Evolutionary conservation across 805 yeast species (phyloP), one percentile per base, ranked within the genome.

Genomic region (Maudiozyma pseudohumilis): DNA sequence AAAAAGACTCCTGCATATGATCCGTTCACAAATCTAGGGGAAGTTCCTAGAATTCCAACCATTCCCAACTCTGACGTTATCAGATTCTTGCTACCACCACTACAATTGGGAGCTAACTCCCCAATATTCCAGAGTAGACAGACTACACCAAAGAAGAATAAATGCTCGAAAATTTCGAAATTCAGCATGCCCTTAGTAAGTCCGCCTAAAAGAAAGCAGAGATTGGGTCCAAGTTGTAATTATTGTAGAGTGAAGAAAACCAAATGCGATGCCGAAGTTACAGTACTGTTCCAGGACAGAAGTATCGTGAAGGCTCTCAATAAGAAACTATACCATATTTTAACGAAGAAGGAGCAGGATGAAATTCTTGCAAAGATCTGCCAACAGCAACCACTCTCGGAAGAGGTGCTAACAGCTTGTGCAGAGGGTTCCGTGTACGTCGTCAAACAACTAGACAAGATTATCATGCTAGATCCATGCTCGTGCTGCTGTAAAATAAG

Each of bases 161-260:
- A n/a, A n/a, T n/a, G n/a, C n/a, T n/a, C n/a, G n/a, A n/a, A n/a
- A n/a, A n/a, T n/a, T n/a, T n/a, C n/a, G n/a, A n/a, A n/a, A n/a
- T n/a, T n/a, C n/a, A n/a, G n/a, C n/a, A n/a, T n/a, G n/a, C n/a
- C n/a, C n/a, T n/a, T n/a, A n/a, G n/a, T n/a, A n/a, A n/a, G n/a
- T n/a, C 32, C 24, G 9, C 21, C 8, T 13, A 43, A 35, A 23
- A 52, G 59, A 38, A 52, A 86, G 47, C 88, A 80, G 59, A 61
- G 89, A 41, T 64, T 73, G 15, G 87, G 89, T 0, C 87, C 87
- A 3, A 74, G 82, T 29, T 80, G 89, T 56, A 87, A 80, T 53
- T 62, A 72, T 34, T 80, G 89, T 55, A 65, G 87, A 38, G 51
- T 72, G 12, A 68, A 85, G 40, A 80, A 80, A 53, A 80, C 79